Conservation (phyloP, 2,329 filamentous ascomycete genomes). For the Botrytis porri region DNA sequence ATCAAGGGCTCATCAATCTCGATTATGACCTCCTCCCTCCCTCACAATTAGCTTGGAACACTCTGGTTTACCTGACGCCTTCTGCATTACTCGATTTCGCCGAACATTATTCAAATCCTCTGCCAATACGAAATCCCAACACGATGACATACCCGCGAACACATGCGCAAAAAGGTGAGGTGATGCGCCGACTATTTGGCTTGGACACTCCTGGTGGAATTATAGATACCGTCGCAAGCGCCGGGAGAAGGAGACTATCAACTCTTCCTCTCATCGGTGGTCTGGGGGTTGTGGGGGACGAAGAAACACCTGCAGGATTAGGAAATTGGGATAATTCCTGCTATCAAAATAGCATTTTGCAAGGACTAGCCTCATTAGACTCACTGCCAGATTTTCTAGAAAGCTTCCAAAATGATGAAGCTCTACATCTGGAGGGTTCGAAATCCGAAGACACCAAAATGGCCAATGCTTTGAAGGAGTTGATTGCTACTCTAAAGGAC, state of each 20-base stretch:
- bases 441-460: constrained; percentile 34
- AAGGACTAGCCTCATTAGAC: constrained; percentile 74
- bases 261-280: constrained; percentile 42
- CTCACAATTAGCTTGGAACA: constrained; percentile 58
- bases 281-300: constrained; percentile 38
- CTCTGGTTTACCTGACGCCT: constrained; percentile 55
- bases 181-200: constrained; percentile 61
- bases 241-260: constrained; percentile 53
- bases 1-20: constrained; percentile 33
- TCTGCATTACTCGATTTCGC: constrained; percentile 54
- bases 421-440: constrained; percentile 21
- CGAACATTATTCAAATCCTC: constrained; percentile 42
- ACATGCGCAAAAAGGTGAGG: constrained; percentile 61
- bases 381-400: constrained; percentile 66
- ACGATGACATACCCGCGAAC: constrained; percentile 40
- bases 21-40: constrained; percentile 42
- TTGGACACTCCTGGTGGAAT: constrained; percentile 53
- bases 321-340: constrained; percentile 95
- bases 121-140: constrained; percentile 49
- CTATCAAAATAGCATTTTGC: constrained; percentile 95
- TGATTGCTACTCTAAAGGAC: constrained; percentile 70
- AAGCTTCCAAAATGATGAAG: constrained; percentile 41
- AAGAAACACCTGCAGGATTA: constrained; percentile 61
- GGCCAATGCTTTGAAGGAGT: constrained; percentile 44
- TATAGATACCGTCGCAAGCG: constrained; percentile 56